Evolutionary conservation across 2,329 filamentous ascomycete species (phyloP).

Genomic region (Orbilia javanica): DNA sequence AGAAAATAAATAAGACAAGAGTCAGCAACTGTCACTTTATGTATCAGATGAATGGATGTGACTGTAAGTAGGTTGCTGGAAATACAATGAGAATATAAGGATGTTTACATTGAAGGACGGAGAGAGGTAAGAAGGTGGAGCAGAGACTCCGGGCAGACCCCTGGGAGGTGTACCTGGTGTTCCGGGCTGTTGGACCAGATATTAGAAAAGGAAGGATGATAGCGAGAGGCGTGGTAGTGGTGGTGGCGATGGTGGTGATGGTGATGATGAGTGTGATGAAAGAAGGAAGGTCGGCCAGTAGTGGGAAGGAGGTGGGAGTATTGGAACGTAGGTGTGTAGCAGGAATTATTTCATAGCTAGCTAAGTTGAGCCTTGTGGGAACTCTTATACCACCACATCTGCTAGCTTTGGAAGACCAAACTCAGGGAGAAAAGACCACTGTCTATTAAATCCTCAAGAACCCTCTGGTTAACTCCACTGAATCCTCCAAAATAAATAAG

Average conservation of each 20-base stretch:
- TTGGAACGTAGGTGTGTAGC: background rate
- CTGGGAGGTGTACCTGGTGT: slow-evolving; percentile 8
- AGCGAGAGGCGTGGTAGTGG: slow-evolving; percentile 9
- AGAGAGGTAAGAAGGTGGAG: background rate
- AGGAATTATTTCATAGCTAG: background rate
- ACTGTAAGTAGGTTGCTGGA: background rate
- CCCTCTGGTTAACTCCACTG: background rate
- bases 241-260: slow-evolving; percentile 5
- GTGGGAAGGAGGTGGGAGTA: background rate
- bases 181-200: slow-evolving; percentile 35
- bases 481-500: background rate
- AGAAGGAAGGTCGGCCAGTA: background rate
- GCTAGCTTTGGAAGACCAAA: background rate
- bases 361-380: background rate
- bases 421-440: background rate
- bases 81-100: background rate
- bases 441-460: background rate
- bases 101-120: background rate
- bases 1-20: background rate
- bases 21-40: background rate
- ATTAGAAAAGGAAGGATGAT: slow-evolving; percentile 1
- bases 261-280: background rate
- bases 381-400: slow-evolving; percentile 19
- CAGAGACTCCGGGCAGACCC: background rate
- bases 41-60: background rate